A percentile compares a stretch with the other conserved stretches of the same genome.
Conservation (phyloP, 106 monocot genomes). For the Dioscorea dumetorum region DNA sequence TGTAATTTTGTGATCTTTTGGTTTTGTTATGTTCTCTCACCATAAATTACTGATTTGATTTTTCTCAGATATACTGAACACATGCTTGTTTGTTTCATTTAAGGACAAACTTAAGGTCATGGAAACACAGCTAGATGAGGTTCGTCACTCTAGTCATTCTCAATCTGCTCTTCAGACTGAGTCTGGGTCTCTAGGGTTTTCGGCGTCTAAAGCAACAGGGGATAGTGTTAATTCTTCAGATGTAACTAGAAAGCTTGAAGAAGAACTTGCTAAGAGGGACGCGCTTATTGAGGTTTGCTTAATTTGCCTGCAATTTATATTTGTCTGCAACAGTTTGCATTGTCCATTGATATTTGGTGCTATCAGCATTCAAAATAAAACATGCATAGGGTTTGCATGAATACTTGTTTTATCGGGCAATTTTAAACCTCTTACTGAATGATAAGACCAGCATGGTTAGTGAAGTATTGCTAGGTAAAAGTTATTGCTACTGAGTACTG, state of each 20-base stretch:
- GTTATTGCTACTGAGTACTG: too few relatives aligned
- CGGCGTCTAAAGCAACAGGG: slow-evolving; percentile 33
- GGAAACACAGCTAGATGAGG: slow-evolving; percentile 67
- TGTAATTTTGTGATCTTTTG: too few relatives aligned
- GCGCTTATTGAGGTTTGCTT: slow-evolving; percentile 84
- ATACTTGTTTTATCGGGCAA: not conserved
- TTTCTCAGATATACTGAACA: too few relatives aligned
- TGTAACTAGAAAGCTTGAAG: slow-evolving; percentile 84
- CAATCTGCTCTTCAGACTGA: slow-evolving; percentile 51
- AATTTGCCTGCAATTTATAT: not conserved
- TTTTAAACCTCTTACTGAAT: not conserved
- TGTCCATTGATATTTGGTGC: too few relatives aligned
- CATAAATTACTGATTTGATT: too few relatives aligned
- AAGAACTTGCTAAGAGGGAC: slow-evolving; percentile 89
- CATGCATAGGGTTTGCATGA: not conserved
- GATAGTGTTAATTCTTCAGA: slow-evolving; percentile 52
- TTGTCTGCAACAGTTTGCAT: not conserved
- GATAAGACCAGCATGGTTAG: too few relatives aligned
- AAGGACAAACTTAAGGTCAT: slow-evolving; percentile 71
- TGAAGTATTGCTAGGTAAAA: too few relatives aligned
- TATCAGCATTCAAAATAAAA: too few relatives aligned
- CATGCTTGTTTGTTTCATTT: not conserved
- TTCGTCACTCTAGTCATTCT: slow-evolving; percentile 41
- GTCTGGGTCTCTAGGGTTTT: slow-evolving; percentile 46
- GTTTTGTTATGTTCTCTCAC: too few relatives aligned